Percentiles rank a stretch among this genome's conserved stretches.
Conservation (phyloP, 2,329 filamentous ascomycete genomes). For the Cladophialophora yegresii region DNA sequence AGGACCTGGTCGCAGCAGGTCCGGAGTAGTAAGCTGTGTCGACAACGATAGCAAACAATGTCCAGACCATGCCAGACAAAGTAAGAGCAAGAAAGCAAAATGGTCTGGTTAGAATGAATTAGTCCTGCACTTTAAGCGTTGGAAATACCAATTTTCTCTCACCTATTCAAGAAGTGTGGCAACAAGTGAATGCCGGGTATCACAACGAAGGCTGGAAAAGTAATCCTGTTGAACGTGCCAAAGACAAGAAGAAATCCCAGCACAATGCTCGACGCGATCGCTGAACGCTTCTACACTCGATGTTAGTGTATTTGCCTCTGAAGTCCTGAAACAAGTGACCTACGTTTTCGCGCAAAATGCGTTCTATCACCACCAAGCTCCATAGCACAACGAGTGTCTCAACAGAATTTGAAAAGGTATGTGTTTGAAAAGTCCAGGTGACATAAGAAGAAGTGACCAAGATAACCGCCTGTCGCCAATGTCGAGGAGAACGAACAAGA, state of each 20-base stretch:
- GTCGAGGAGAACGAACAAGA: conserved; percentile 72
- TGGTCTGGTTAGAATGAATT: conserved; percentile 47
- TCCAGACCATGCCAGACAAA: conserved; percentile 66
- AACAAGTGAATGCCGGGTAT: conserved; percentile 81
- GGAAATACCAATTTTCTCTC: conserved; percentile 56
- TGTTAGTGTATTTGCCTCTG: conserved; percentile 8
- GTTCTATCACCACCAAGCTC: conserved; percentile 87
- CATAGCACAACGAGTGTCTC: conserved; percentile 91
- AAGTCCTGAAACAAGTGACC: conserved; percentile 37
- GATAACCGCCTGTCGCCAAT: conserved; percentile 72
- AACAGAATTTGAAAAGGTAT: conserved; percentile 97
- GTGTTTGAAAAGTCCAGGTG: conserved; percentile 97
- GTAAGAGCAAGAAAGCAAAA: conserved; percentile 64
- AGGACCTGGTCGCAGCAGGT: conserved; percentile 42
- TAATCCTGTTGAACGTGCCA: conserved; percentile 94
- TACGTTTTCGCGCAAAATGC: conserved; percentile 79
- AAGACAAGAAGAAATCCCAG: conserved; percentile 81
- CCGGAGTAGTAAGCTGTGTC: conserved; percentile 79
- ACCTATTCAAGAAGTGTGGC: conserved; percentile 83
- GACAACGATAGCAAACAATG: conserved; percentile 71
- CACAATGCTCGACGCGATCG: conserved; percentile 71
- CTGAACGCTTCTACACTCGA: conserved; percentile 65
- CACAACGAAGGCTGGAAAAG: conserved; percentile 88
- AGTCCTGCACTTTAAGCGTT: conserved; percentile 4
- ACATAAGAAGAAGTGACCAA: conserved; percentile 95